Base-by-base conservation (phyloP, 495 filamentous ascomycete genomes). In the Chlorociboria aeruginascens region DNA sequence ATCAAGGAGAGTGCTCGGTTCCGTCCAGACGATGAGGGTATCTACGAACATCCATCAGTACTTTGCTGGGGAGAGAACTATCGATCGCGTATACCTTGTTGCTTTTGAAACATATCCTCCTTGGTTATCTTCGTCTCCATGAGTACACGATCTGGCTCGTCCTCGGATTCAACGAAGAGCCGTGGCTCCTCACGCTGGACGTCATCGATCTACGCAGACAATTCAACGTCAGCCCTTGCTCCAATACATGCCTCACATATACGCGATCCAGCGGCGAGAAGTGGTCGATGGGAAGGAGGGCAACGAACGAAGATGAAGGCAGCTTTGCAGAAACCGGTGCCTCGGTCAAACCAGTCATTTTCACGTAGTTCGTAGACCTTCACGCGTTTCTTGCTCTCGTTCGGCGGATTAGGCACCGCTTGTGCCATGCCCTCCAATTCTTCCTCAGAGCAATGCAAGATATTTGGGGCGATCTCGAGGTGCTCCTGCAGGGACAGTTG, bases 331-430 rank as follows among this genome's bases (percentile, higher is more conserved):
- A 96, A 97, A 39, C 92, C 92, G 14, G 92, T 98, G 43, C 92
- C 92, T 51, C 93, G 74, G 68, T 98, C 92, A 63, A 89, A 95
- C 92, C 92, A 98, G 76, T 98, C 93, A 74, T 92, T 95, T 67
- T 95, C 87, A 58, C 83, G 86, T 53, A 98, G 76, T 69, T 98
- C 92, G 66, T 98, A 98, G 57, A 98, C 92, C 73, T 98, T 98
- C 57, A 98, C 92, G 72, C 92, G 84, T 73, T 89, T 94, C 76
- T 84, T 87, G 67, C 89, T 86, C 70, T 82, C 81, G 60, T 81
- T 69, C 61, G 81, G 69, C 66, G 83, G 82, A 73, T 78, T 75
- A 72, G 77, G 77, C 70, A 87, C 77, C 59, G 83, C 78, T 74
- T 89, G 81, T 76, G 89, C 89, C 89, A 94, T 95, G 38, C 54